Percentiles rank a stretch among this genome's conserved stretches.
phyloP scores from a whole-genome alignment of 441 rosid genomes.

The Adansonia rubrostipa region DNA sequence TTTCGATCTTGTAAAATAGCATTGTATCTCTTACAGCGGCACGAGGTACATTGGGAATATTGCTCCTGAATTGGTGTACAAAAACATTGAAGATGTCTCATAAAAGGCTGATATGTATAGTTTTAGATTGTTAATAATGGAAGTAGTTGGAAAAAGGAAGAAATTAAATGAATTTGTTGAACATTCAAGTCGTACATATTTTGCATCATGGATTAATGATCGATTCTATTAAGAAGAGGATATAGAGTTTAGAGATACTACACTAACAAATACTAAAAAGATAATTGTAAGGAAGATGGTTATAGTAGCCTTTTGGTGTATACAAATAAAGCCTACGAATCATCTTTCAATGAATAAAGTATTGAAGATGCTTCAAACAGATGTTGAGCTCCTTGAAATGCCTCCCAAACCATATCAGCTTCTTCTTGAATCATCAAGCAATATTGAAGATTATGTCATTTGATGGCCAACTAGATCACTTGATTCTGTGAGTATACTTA shows the following conservation, averaged over 20 bases:
- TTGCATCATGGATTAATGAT: not conserved
- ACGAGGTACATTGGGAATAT: too few species aligned
- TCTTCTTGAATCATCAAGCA: not conserved
- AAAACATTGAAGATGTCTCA: too few species aligned
- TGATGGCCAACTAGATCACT: not conserved
- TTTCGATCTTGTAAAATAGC: too few species aligned
- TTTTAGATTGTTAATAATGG: too few species aligned
- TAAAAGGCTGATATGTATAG: too few species aligned
- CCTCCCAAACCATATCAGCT: not conserved
- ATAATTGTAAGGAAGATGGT: constrained; percentile 4
- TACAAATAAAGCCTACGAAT: not conserved
- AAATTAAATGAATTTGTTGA: not conserved
- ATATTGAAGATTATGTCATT: not conserved
- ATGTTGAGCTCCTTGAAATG: not conserved
- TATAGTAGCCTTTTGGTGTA: not conserved
- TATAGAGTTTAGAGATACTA: not conserved
- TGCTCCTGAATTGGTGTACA: too few species aligned
- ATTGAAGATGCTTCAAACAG: not conserved
- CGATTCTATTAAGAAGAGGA: not conserved
- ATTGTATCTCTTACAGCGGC: too few species aligned
- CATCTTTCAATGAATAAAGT: constrained; percentile 18
- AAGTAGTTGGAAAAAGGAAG: too few species aligned
- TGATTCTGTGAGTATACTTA: not conserved
- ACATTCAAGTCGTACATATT: not conserved
- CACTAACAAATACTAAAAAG: not conserved